Base-by-base conservation (phyloP, 208 protist genomes). In the Leishmania turanica region DNA sequence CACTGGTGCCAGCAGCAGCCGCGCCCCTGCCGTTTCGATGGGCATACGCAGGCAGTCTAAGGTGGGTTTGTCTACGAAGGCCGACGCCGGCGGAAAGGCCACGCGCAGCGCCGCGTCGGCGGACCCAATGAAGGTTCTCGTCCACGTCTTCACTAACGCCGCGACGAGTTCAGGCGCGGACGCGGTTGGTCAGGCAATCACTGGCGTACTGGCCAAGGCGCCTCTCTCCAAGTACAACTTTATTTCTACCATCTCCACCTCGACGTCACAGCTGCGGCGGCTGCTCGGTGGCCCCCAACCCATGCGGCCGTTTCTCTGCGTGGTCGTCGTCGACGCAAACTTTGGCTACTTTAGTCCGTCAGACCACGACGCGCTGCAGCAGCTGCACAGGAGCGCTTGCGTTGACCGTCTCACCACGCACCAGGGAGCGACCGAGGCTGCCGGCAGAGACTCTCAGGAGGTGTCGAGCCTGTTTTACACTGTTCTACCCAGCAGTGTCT, bases 211-310 rank as follows among this genome's bases (percentile, higher is more conserved):
- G 47, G 82, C 87, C 15, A 73, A 81, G 65, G 71, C 90, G 5
- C 84, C 88, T 11, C 85, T 93, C 53, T 88, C 82, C 11, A 82
- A 75, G 37, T 76, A 89, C 88, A 85, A 83, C 71, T 81, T 93
- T 54, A 31, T 81, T 4, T 79, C 90, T 1, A 86, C 80, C 68
- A 77, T 93, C 62, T 89, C 88, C 37, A 88, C 86, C 21, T 85
- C 84, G 37, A 79, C 86, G 0, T 81, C 90, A 45, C 86, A 89
- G 83, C 81, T 93, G 31, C 75, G 62, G 17, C n/a, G 78, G 19
- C 77, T 74, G 31, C 83, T 93, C 42, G 64, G 70, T 21, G 73
- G 45, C 2, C 45, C 51, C n/a, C 40, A 60, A 15, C 53, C 65
- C 45, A 75, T 56, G 51, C 49, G 58, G 31, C 88, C 87, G 9